Conservation (phyloP, 192 early-diverging fungal species). For the Coemansia reversa region DNA sequence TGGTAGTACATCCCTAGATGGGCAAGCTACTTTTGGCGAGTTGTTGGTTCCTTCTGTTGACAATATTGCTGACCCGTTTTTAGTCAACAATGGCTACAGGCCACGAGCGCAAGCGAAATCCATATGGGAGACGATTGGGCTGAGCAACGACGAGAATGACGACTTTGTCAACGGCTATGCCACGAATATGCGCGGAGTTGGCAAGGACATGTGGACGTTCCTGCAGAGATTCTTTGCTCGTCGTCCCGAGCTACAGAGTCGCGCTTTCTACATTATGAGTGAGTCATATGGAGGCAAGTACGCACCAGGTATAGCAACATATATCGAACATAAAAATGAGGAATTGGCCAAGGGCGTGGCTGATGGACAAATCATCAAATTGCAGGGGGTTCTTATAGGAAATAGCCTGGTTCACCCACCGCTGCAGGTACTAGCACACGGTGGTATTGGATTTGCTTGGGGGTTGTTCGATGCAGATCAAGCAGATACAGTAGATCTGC, state of each 20-base stretch:
- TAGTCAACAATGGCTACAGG: conserved; percentile 44
- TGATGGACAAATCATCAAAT: conserved; percentile 31
- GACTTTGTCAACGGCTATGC: conserved; percentile 67
- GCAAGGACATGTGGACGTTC: conserved; percentile 67
- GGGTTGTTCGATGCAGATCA: conserved; percentile 41
- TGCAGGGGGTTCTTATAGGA: conserved; percentile 60
- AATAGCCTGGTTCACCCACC: conserved; percentile 53
- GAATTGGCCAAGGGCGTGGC: conserved; percentile 8
- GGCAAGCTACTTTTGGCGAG: neutral
- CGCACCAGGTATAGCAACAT: conserved; percentile 66
- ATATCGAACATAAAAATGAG: conserved; percentile 62
- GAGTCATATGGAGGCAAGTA: conserved; percentile 71
- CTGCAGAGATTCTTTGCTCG: conserved; percentile 68
- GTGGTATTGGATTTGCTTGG: conserved; percentile 43
- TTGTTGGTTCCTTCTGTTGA: neutral
- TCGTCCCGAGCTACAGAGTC: conserved; percentile 61
- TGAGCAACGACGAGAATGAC: conserved; percentile 24
- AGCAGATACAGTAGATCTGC: conserved; percentile 43
- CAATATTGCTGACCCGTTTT: conserved; percentile 21
- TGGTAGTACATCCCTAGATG: neutral
- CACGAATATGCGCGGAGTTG: conserved; percentile 66
- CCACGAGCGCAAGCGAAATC: conserved; percentile 1
- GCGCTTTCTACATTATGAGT: conserved; percentile 68
- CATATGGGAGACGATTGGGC: conserved; percentile 47
- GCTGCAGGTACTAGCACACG: conserved; percentile 49